Evolutionary conservation across 1,139 yeast genomes (phyloP).

Genomic region (Sugiyamaella pinicola): DNA sequence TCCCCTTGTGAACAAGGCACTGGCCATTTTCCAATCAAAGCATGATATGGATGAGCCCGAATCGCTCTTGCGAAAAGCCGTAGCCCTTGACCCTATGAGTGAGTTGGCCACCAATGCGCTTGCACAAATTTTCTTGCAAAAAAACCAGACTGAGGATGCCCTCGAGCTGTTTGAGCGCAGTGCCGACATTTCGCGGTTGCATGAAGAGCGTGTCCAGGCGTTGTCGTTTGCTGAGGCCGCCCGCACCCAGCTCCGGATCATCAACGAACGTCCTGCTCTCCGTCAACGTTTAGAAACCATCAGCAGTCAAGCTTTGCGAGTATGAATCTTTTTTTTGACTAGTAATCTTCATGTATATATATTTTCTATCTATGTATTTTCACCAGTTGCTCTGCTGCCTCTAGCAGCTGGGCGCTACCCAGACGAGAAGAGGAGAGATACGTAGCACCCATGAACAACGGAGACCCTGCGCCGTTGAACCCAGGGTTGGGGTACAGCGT

Average conservation of each 20-base stretch:
- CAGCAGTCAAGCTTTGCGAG: slow-evolving; percentile 18
- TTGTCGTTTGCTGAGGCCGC: slow-evolving; percentile 88
- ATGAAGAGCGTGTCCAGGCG: slow-evolving; percentile 88
- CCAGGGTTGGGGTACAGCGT: too few relatives aligned
- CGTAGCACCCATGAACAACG: too few relatives aligned
- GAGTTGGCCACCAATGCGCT: slow-evolving; percentile 87
- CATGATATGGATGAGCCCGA: slow-evolving; percentile 59
- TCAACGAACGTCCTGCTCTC: slow-evolving; percentile 41
- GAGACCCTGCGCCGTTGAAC: background rate
- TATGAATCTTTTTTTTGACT: background rate
- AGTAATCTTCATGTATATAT: slow-evolving; percentile 11
- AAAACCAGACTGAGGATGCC: slow-evolving; percentile 81
- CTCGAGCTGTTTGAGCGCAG: slow-evolving; percentile 79
- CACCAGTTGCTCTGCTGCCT: slow-evolving; percentile 2
- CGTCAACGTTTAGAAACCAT: slow-evolving; percentile 37
- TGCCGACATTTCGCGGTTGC: slow-evolving; percentile 76
- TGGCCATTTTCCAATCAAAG: slow-evolving; percentile 46
- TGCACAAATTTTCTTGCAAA: slow-evolving; percentile 88
- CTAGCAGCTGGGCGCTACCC: slow-evolving; percentile 13
- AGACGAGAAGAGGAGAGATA: slow-evolving; percentile 1
- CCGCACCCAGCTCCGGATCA: slow-evolving; percentile 40
- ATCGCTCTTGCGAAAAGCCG: slow-evolving; percentile 71
- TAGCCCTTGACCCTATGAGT: slow-evolving; percentile 78
- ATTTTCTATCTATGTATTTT: background rate
- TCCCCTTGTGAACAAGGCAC: slow-evolving; percentile 89